Evolutionary conservation across 441 rosid genomes (phyloP).

Genomic region (Metrosideros polymorpha): DNA sequence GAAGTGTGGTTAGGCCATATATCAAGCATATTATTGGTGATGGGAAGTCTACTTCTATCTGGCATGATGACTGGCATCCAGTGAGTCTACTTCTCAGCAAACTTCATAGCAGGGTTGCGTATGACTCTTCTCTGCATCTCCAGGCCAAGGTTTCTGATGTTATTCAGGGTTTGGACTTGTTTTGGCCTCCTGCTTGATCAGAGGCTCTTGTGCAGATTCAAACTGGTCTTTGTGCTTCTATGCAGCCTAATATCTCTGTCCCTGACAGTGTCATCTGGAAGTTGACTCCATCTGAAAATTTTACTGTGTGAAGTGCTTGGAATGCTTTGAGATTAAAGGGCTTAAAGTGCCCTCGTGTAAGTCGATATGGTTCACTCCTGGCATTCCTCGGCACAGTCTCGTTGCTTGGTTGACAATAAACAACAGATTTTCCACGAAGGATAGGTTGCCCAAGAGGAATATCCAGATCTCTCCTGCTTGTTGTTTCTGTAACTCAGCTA

Average conservation of each 20-base stretch:
- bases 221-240: not conserved
- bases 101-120: not conserved
- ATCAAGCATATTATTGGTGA: not conserved
- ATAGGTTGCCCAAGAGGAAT: not conserved
- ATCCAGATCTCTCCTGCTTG: not conserved
- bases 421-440: not conserved
- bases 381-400: not conserved
- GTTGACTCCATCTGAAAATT: not conserved
- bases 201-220: not conserved
- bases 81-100: not conserved
- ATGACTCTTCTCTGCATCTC: not conserved
- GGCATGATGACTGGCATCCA: not conserved
- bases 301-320: not conserved
- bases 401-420: not conserved
- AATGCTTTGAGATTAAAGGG: not conserved
- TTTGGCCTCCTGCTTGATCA: not conserved
- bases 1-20: not conserved
- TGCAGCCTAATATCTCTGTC: not conserved
- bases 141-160: not conserved
- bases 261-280: not conserved
- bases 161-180: not conserved
- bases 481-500: not conserved
- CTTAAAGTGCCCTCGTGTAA: not conserved
- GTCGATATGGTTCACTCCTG: not conserved
- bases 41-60: not conserved